Base-by-base conservation (phyloP, 1,284 basidiomycete species). In the Pseudomicrostroma phylloplanum region DNA sequence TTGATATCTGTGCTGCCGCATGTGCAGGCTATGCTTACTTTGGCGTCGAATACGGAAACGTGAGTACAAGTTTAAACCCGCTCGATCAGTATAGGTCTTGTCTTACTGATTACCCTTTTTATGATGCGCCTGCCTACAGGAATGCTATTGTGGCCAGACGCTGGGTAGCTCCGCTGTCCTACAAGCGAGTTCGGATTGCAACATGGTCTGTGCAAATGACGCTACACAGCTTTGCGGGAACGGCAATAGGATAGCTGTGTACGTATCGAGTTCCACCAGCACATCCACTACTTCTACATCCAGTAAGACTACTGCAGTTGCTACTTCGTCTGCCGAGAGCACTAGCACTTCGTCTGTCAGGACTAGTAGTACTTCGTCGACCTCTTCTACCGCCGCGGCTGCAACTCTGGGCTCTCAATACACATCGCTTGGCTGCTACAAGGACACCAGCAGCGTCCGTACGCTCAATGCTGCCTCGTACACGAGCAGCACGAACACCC, bases 11-110 rank as follows among this genome's bases (percentile, higher is more conserved):
- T 76, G 85, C 86, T 1, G 74, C 82, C 49, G 84, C 85, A 0
- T 89, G 88, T 74, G 85, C 85, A 56, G 86, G 86, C 17, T 88
- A 84, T 70, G 80, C 81, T 15, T 75, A 85, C 17, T 81, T 86
- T 39, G 87, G 87, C 36, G 73, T 83, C 54, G 85, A 87, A 74
- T 85, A 80, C 68, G 60, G 68, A 6, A 80, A 85, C 67, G 46
- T 36, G 30, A 36, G 30, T 36, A 9, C 9, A 36, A 36, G 30
- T 4, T 9, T 3, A 36, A 36, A 36, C 4, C 9, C 4, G 9
- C 3, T 36, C 30, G 4, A 36, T 3, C 30, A 36, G 30, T 9
- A 3, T 36, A 9, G 3, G 30, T 9, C 30, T 36, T 3, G 30
- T 36, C 4, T 36, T 36, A 36, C 30, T 36, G 30, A 36, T 36